Evolutionary conservation across 805 yeast genomes (phyloP), one percentile per base, ranked within the genome.

Genomic region (Hanseniaspora valbyensis): DNA sequence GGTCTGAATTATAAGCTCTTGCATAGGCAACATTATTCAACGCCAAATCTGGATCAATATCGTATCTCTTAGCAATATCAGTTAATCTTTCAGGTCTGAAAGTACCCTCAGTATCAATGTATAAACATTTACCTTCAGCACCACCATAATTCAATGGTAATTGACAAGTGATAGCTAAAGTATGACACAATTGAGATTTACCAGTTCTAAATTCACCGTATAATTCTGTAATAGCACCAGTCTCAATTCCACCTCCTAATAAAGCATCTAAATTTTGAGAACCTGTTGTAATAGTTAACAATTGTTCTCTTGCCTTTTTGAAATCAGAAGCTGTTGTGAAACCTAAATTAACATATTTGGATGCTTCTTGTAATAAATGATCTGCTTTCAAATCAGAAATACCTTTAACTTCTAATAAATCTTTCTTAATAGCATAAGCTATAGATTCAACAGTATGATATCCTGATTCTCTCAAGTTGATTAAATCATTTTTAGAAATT

Each of bases 131-230:
- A 30, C 98, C 98, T 69, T 92, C 98, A 46, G 96, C 98, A 54
- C 98, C 98, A 37, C 96, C 96, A 83, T 84, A 82, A 62, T 89
- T 96, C 45, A 90, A 77, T 4, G 97, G 97, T 51, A 92, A 71
- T 66, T 90, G 98, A 65, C 97, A 90, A 2, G 96, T 90, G 6
- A 92, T 95, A 0, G 97, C 95, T 51, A 92, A 72, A 1, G 97
- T 92, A 64, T 92, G 98, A 66, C 98, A 92, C 42, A 92, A 69
- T 69, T 92, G 98, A 4, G 96, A 87, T 64, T 92, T 92, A 42
- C 98, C 98, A 2, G 98, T 92, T 69, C 97, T 78, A 65, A 89
- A 92, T 66, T 92, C 98, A 33, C 98, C 98, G 69, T 86, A 92
- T 8, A 90, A 76, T 67, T 92, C 98, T 1, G 98, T 92, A 56